phyloP scores from a whole-genome alignment of 1,284 basidiomycete species.

The Wolfiporia cocos region DNA sequence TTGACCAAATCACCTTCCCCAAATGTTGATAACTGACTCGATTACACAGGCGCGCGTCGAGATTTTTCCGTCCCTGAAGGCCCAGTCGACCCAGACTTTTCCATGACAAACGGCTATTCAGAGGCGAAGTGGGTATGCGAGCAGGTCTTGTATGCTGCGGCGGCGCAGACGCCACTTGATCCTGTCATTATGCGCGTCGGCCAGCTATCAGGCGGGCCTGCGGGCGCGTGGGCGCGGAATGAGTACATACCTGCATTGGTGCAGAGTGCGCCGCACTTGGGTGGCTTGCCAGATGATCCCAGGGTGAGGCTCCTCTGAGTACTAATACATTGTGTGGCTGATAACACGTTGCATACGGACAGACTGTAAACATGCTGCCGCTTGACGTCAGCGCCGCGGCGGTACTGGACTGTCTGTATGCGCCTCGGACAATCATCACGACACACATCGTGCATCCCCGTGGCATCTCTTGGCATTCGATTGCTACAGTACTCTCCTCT shows the following conservation, averaged over 20 bases:
- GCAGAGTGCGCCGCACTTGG: conserved; percentile 25
- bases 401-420: conserved; percentile 17
- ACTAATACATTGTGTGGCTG: conserved; percentile 4
- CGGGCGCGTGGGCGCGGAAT: conserved; percentile 35
- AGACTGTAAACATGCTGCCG: conserved; percentile 21
- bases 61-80: conserved; percentile 38
- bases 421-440: conserved; percentile 14
- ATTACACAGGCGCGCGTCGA: conserved; percentile 4
- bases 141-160: conserved; percentile 17
- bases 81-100: conserved; percentile 4
- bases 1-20: too few relatives aligned
- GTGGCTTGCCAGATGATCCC: conserved; percentile 20
- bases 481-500: conserved; percentile 14
- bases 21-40: too few relatives aligned
- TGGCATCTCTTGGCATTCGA: conserved; percentile 14
- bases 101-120: conserved; percentile 30
- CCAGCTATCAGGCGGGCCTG: conserved; percentile 31
- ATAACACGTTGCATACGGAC: conserved; percentile 4
- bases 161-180: conserved; percentile 16
- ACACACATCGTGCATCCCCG: conserved; percentile 26
- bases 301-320: conserved; percentile 14
- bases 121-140: conserved; percentile 37
- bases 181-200: conserved; percentile 34
- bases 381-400: conserved; percentile 16
- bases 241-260: conserved; percentile 41